Evolutionary conservation across 2,329 filamentous ascomycete genomes (phyloP), one percentile per base, ranked within the genome.

Genomic region (Annulohypoxylon truncatum): DNA sequence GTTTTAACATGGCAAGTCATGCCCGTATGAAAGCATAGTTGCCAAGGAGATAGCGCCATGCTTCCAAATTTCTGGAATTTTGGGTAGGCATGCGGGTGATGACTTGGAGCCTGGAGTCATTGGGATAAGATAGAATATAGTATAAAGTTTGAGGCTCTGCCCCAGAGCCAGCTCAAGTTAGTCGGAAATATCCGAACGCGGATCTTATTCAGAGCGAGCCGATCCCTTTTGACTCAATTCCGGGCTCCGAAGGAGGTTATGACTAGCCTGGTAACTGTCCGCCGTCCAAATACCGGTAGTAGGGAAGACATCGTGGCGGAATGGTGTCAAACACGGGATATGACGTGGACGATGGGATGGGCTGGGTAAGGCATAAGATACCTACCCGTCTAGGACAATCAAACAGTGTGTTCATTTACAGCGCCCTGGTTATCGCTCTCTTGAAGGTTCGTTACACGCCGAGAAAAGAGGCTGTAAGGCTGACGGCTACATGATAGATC

Each of bases 21-120:
- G 26, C 65, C 64, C 15, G 61, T 42, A 8, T 69, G 67, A 46
- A 67, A 69, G 61, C 64, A 67, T 22, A 69, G 64, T 50, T 69
- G 64, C 67, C 67, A 69, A 20, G 67, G 64, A 5, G 64, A 67
- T 13, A 69, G 4, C 13, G 57, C 47, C 66, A 69, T 69, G 20
- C 1, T 7, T 15, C 20, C 2, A 6, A 4, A n/a, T 12, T 20
- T 7, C 13, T 26, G 10, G n/a, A 3, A n/a, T 4, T 8, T 31
- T 40, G 20, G 5, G 20, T 46, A 22, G 7, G 9, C 5, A 12
- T 12, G 12, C 15, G 15, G 18, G 7, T n/a, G 42, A 54, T 29
- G 9, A 13, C 1, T 2, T 7, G 13, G 4, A 28, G 12, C 4
- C 3, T 10, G 2, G 24, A 47, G 24, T 1, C 13, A 13, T 28